phyloP scores from a whole-genome alignment of 2,329 filamentous ascomycete species.

The Aspergillus niger region DNA sequence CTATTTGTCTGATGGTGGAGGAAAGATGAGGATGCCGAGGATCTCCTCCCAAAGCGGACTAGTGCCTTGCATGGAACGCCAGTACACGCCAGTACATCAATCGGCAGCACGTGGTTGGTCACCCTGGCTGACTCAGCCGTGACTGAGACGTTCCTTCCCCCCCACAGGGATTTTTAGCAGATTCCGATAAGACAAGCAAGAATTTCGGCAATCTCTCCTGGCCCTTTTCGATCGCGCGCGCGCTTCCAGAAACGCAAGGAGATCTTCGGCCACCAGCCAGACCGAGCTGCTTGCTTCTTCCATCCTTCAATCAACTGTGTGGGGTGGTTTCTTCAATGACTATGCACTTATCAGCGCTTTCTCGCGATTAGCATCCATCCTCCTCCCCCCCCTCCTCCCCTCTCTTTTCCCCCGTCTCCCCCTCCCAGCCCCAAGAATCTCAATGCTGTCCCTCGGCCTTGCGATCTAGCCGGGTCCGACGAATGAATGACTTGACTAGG shows the following conservation, averaged over 20 bases:
- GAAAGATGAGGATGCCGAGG: too few relatives aligned
- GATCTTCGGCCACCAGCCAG: background rate
- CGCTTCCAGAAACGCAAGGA: constrained; percentile 1
- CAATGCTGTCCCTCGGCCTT: background rate
- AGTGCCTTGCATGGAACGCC: too few relatives aligned
- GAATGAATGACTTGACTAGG: background rate
- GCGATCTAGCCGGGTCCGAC: constrained; percentile 1
- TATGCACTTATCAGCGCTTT: constrained; percentile 1
- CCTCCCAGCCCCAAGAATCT: too few relatives aligned
- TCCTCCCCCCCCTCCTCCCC: background rate
- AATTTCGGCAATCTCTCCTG: background rate
- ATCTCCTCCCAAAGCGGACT: too few relatives aligned
- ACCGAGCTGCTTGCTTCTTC: background rate
- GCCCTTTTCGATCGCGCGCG: background rate
- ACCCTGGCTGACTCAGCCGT: too few relatives aligned
- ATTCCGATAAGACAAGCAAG: background rate
- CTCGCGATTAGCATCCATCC: background rate
- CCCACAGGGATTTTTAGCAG: too few relatives aligned
- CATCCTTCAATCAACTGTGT: background rate
- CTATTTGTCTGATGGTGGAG: too few relatives aligned
- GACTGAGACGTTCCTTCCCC: too few relatives aligned
- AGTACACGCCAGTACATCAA: too few relatives aligned
- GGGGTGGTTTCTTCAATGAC: background rate
- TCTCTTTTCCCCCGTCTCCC: too few relatives aligned
- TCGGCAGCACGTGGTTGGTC: too few relatives aligned